phyloP scores from a whole-genome alignment of 805 yeast genomes.

The Zygosaccharomyces siamensis region DNA sequence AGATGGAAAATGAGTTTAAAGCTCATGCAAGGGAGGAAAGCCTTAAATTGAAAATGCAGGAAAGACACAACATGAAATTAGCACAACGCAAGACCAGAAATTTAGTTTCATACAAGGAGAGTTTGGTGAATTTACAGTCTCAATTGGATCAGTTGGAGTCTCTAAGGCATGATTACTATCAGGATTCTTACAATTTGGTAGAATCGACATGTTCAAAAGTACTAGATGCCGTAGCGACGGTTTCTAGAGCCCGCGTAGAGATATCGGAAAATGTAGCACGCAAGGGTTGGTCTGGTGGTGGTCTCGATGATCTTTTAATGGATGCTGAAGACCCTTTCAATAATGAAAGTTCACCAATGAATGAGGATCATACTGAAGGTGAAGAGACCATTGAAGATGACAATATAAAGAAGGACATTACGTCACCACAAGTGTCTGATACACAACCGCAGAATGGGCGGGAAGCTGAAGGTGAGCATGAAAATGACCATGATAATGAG shows the following conservation, averaged over 20 bases:
- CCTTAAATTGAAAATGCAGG: conserved; percentile 51
- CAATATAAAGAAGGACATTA: not conserved
- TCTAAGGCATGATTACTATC: conserved; percentile 69
- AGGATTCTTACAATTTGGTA: conserved; percentile 55
- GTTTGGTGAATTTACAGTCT: conserved; percentile 59
- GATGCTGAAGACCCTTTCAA: conserved; percentile 64
- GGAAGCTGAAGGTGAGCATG: not conserved
- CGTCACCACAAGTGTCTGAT: conserved; percentile 1
- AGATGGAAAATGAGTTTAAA: conserved; percentile 52
- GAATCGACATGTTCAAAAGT: conserved; percentile 56
- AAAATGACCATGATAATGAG: too few species aligned
- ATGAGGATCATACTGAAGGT: not conserved
- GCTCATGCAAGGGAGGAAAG: conserved; percentile 49
- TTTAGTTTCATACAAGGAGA: conserved; percentile 60
- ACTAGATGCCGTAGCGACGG: conserved; percentile 52
- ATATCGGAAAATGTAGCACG: conserved; percentile 74
- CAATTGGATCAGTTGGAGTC: conserved; percentile 77
- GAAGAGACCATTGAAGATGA: conserved; percentile 17
- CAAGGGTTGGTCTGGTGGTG: conserved; percentile 87
- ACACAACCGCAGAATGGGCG: not conserved
- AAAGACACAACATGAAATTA: conserved; percentile 53
- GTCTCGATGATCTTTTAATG: conserved; percentile 63
- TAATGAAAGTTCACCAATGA: conserved; percentile 20
- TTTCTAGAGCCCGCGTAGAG: conserved; percentile 76
- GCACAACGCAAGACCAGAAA: conserved; percentile 60